Evolutionary conservation across 75 land plant genomes (phyloP), one percentile per base, ranked within the genome.

Genomic region (Adiantum capillusveneris): DNA sequence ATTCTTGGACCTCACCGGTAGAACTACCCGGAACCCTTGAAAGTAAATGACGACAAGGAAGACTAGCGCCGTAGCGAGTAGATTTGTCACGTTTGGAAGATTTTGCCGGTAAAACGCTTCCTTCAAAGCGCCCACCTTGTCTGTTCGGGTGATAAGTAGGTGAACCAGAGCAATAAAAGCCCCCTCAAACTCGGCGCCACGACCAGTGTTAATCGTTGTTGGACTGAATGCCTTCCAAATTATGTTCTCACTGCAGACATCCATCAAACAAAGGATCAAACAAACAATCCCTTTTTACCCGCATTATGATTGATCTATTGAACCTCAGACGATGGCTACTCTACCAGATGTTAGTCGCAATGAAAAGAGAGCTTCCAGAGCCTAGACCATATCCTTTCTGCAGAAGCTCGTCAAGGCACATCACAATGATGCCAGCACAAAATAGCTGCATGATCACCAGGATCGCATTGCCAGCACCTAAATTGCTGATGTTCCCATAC

Each of bases 301-400:
- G 9, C 3, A 34, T 50, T 25, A 7, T 2, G 11, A 6, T 5
- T 50, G 21, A 12, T n/a, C 37, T 5, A 34, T 37, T 45, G 49
- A 58, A 63, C 17, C 3, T 58, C 11, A 28, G 22, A 9, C 0
- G 25, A 42, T 26, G 44, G 26, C 36, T 37, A 0, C 18, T 66
- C 60, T 59, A 87, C 92, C 92, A 87, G 64, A 87, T 87, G 46
- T 87, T 87, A 45, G 92, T 87, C 39, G 92, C 92, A 50, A 87
- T 87, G 71, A 87, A 87, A 25, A 87, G 69, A 16, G 92, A 87
- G 34, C 84, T 87, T 24, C 92, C 92, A 67, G 92, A 87, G 7
- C 92, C 92, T 37, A 87, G 69, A 42, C 92, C 92, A 81, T 87
- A 87, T 43, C 92, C 92, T 63, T 87, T 84, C 83, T 87, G 88